These are phyloP conservation scores for Neurospora crassa DNA, from an alignment of 2,329 filamentous ascomycete genomes.

Conservation along the genomic window DNA sequence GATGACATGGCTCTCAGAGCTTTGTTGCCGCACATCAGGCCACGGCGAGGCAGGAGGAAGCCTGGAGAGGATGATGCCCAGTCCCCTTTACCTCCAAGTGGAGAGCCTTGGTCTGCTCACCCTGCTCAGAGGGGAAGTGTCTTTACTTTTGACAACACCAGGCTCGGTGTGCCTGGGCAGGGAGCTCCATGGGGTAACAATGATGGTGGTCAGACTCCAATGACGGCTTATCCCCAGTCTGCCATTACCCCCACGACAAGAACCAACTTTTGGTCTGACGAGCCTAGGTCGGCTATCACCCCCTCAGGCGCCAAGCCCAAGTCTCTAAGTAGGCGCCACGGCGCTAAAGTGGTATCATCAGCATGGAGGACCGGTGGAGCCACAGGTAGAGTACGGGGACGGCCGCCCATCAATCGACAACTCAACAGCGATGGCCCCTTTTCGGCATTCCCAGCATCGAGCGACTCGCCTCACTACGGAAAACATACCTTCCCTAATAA, in stretches of 20 bases:
- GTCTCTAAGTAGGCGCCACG: slow-evolving; percentile 53
- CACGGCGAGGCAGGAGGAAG: slow-evolving; percentile 51
- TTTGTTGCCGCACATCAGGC: slow-evolving; percentile 66
- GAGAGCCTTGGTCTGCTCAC: slow-evolving; percentile 39
- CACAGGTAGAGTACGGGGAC: slow-evolving; percentile 64
- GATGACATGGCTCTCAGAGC: slow-evolving; percentile 84
- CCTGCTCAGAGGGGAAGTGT: slow-evolving; percentile 24
- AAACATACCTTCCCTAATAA: background rate
- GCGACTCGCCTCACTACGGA: slow-evolving; percentile 37
- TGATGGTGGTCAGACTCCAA: slow-evolving; percentile 49
- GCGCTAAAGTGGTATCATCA: slow-evolving; percentile 77
- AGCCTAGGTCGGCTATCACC: slow-evolving; percentile 67
- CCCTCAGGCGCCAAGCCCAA: slow-evolving; percentile 42
- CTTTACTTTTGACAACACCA: slow-evolving; percentile 25
- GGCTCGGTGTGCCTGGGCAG: background rate
- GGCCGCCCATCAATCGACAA: slow-evolving; percentile 67
- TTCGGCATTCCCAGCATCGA: slow-evolving; percentile 49
- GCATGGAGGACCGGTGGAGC: slow-evolving; percentile 68
- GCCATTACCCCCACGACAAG: slow-evolving; percentile 60
- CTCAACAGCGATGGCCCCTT: slow-evolving; percentile 46
- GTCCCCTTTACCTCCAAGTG: slow-evolving; percentile 36
- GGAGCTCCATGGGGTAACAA: slow-evolving; percentile 37
- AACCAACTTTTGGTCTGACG: slow-evolving; percentile 48
- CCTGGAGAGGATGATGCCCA: slow-evolving; percentile 56
- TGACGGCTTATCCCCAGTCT: slow-evolving; percentile 66